phyloP scores from a whole-genome alignment of 345 rosid species.

The Boechera stricta region DNA sequence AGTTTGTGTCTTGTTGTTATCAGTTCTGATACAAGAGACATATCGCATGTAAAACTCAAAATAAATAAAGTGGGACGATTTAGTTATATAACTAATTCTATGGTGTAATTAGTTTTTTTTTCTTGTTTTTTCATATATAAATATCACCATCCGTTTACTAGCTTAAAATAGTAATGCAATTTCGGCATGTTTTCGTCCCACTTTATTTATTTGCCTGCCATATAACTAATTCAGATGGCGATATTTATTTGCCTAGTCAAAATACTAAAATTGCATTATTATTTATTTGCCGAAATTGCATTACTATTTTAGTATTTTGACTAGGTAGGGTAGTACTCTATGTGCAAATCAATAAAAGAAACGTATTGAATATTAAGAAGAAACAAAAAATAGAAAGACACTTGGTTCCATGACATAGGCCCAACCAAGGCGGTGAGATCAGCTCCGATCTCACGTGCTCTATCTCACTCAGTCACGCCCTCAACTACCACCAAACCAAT shows the following conservation, averaged over 20 bases:
- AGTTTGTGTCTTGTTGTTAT: background rate
- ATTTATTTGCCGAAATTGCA: background rate
- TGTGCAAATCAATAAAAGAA: constrained; percentile 5
- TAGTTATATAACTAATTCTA: background rate
- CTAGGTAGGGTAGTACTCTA: background rate
- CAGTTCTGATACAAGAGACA: background rate
- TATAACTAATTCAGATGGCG: no score
- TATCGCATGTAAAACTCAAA: background rate
- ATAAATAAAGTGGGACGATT: background rate
- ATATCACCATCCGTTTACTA: no score
- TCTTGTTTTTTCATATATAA: no score
- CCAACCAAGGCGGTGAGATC: background rate
- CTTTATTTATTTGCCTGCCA: no score
- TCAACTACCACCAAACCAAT: background rate
- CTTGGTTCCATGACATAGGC: constrained; percentile 20
- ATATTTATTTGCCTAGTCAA: no score
- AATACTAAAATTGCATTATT: no score
- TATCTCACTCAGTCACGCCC: background rate
- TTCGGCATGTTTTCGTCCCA: no score
- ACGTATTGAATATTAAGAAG: background rate
- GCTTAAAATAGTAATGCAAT: no score
- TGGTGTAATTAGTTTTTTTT: no score
- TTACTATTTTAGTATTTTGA: constrained; percentile 1
- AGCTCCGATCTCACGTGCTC: constrained; percentile 5
- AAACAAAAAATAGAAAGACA: background rate